Evolutionary conservation across 2,329 filamentous ascomycete genomes (phyloP), one percentile per base, ranked within the genome.

Genomic region (Colletotrichum agaves): DNA sequence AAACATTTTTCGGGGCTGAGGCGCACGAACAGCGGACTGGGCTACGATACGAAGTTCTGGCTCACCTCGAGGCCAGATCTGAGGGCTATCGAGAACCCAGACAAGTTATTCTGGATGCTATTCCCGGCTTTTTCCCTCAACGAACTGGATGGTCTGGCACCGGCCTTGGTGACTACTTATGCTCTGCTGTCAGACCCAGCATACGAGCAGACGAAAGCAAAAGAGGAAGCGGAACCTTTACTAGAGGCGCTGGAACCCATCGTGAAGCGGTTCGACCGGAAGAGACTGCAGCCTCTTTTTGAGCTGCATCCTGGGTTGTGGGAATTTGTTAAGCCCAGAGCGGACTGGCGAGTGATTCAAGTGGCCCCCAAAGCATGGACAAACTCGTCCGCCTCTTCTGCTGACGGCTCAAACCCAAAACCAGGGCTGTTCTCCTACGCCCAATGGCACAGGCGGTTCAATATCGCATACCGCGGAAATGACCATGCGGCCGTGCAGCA

Each of bases 1-100:
- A 75, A 76, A 70, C 77, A 79, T 62, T 65, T 80, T 13, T 78
- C 79, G 1, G 76, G 78, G 57, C 69, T 80, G 43, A 74, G 71
- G 46, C 74, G 79, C 11, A 66, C 57, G 5, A 73, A 74, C 19
- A 58, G 49, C 57, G 62, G 66, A 17, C 23, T 67, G 15, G 8
- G 15, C 5, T 52, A 43, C 35, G 53, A 60, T 1, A 61, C 73
- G 3, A 70, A 67, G 5, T 80, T 79, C 50, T 74, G 74, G 55
- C 63, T 81, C 37, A 77, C 79, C 8, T 72, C 72, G 5, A 44
- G 65, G 12, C 63, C 72, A 3, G 77, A 79, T 10, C 47, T 75
- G 15, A 67, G 69, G 10, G 72, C 74, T 23, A 53, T 69, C 35
- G 19, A 59, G 44, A 15, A 67, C 37, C 61, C 61, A 46, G 39